Evolutionary conservation across 2,329 filamentous ascomycete species (phyloP).

Genomic region (Trichoderma breve): DNA sequence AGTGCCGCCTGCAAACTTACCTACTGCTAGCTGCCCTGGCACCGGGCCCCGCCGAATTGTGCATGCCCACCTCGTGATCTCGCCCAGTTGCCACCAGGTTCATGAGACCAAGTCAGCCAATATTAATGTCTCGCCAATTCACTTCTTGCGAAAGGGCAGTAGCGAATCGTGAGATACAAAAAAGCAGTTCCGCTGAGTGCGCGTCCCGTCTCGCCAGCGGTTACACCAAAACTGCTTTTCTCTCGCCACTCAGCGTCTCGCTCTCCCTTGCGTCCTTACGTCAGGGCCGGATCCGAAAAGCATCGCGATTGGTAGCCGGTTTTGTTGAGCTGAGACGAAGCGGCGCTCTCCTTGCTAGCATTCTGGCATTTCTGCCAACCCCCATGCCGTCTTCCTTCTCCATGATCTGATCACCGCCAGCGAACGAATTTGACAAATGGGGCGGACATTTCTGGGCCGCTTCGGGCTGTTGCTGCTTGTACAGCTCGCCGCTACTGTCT

Average conservation of each 20-base stretch:
- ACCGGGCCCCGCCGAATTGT: slow-evolving; percentile 8
- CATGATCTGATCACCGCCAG: slow-evolving; percentile 6
- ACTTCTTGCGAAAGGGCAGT: neutral
- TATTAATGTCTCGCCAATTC: neutral
- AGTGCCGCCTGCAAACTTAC: neutral
- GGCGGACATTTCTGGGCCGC: neutral
- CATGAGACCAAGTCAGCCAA: slow-evolving; percentile 13
- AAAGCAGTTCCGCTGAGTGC: neutral
- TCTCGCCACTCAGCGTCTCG: neutral
- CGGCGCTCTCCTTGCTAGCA: neutral
- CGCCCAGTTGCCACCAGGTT: neutral
- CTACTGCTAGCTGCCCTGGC: neutral
- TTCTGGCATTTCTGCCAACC: neutral
- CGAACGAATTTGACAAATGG: slow-evolving; percentile 9
- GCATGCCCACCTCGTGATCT: slow-evolving; percentile 20
- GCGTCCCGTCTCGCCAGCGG: neutral
- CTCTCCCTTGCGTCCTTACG: slow-evolving; percentile 4
- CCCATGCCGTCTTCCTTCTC: neutral
- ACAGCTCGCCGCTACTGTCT: neutral
- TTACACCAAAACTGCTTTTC: neutral
- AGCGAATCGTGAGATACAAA: neutral
- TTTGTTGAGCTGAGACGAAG: neutral
- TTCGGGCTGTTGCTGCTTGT: slow-evolving; percentile 12
- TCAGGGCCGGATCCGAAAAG: neutral
- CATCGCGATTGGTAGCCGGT: neutral